These are phyloP conservation scores for Jaltomata sinuosa DNA, from an alignment of 257 asterid species.

Conservation along the genomic window DNA sequence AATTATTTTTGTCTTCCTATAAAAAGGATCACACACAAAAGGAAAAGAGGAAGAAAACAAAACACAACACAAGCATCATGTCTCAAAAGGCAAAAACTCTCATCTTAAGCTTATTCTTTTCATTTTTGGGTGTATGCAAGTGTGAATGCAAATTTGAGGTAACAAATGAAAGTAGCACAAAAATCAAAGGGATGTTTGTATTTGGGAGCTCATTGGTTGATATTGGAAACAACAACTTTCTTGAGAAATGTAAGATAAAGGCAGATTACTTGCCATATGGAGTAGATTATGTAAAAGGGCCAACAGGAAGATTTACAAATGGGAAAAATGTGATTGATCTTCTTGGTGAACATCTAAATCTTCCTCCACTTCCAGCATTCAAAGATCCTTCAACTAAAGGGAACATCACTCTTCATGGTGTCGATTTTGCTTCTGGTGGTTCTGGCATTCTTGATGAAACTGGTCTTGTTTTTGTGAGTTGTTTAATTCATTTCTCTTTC, in stretches of 20 bases:
- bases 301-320: slow-evolving; percentile 65
- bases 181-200: slow-evolving; percentile 55
- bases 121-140: background rate
- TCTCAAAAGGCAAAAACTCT: background rate
- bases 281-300: slow-evolving; percentile 35
- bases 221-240: slow-evolving; percentile 71
- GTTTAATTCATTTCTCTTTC: background rate
- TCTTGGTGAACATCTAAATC: slow-evolving; percentile 32
- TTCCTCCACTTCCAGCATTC: slow-evolving; percentile 48
- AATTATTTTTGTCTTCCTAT: background rate
- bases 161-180: background rate
- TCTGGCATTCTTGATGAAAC: slow-evolving; percentile 77
- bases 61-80: background rate
- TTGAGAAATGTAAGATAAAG: slow-evolving; percentile 37
- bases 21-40: background rate
- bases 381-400: slow-evolving; percentile 60
- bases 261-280: slow-evolving; percentile 67
- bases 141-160: background rate
- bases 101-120: background rate
- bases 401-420: slow-evolving; percentile 40
- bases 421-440: slow-evolving; percentile 71
- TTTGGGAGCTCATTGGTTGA: slow-evolving; percentile 85
- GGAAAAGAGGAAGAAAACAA: background rate
- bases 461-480: slow-evolving; percentile 45
- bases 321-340: slow-evolving; percentile 54